These are phyloP conservation scores for Recurvomyces mirabilis DNA, from an alignment of 495 filamentous ascomycete species.

Conservation along the genomic window DNA sequence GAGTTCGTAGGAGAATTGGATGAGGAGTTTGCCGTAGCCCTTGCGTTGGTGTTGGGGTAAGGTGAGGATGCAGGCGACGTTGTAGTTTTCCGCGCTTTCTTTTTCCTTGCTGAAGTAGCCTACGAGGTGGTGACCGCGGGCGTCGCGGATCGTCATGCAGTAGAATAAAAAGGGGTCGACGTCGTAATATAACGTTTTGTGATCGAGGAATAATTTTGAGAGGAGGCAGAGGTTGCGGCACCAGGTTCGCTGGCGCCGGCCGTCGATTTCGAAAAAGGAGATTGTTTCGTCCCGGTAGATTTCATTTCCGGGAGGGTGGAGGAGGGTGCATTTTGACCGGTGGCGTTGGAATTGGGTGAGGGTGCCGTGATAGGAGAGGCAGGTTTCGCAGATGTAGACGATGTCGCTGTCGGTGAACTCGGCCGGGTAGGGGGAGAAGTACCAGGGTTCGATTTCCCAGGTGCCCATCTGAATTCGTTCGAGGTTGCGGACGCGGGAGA, in stretches of 20 bases:
- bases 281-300: conserved; percentile 93
- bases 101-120: conserved; percentile 99
- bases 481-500: conserved; percentile 90
- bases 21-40: conserved; percentile 83
- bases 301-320: conserved; percentile 93
- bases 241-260: conserved; percentile 88
- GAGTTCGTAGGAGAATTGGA: conserved; percentile 96
- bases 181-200: conserved; percentile 99
- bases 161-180: conserved; percentile 98
- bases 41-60: conserved; percentile 91
- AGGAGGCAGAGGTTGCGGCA: conserved; percentile 92
- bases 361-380: conserved; percentile 78
- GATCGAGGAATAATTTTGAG: conserved; percentile 92
- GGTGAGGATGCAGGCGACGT: conserved; percentile 94
- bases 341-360: conserved; percentile 70
- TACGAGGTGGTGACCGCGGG: conserved; percentile 81
- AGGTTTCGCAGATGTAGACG: conserved; percentile 97
- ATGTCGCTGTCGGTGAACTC: conserved; percentile 74
- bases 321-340: conserved; percentile 77
- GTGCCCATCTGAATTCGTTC: conserved; percentile 86
- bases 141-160: conserved; percentile 83
- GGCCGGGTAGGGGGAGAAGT: conserved; percentile 93
- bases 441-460: conserved; percentile 91
- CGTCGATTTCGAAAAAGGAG: conserved; percentile 96
- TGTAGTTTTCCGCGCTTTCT: conserved; percentile 89